phyloP scores from a whole-genome alignment of 257 asterid genomes.

The Anisodus tanguticus region DNA sequence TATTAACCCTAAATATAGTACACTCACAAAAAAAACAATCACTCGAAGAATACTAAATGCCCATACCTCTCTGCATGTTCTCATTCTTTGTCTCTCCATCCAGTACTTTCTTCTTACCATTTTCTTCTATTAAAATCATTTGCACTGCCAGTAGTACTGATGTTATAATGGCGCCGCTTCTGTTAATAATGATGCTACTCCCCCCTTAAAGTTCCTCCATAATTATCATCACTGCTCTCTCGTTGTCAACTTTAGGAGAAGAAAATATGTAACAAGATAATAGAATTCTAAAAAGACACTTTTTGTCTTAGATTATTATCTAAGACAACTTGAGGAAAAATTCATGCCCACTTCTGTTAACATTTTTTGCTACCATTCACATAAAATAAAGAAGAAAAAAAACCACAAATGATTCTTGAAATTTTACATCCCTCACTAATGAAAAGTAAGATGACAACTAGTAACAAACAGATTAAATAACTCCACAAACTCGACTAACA shows the following conservation, averaged over 20 bases:
- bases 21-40: background rate
- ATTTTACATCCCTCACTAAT: slow-evolving; percentile 43
- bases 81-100: background rate
- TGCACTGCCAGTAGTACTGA: background rate
- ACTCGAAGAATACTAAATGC: background rate
- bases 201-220: too few relatives aligned
- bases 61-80: slow-evolving; percentile 27
- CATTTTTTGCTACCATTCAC: background rate
- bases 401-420: slow-evolving; percentile 42
- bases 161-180: slow-evolving; percentile 1
- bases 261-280: background rate
- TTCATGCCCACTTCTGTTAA: background rate
- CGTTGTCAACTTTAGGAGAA: too few relatives aligned
- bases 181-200: background rate
- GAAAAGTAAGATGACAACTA: background rate
- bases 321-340: background rate
- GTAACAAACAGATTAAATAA: slow-evolving; percentile 21
- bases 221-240: too few relatives aligned
- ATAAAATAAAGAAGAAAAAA: slow-evolving; percentile 11
- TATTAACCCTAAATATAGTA: slow-evolving; percentile 27
- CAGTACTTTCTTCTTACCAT: background rate
- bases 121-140: too few relatives aligned
- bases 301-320: slow-evolving; percentile 36
- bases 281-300: background rate
- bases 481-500: slow-evolving; percentile 32